phyloP scores from a whole-genome alignment of 495 filamentous ascomycete genomes.

The Symbiotaphrina buchneri region DNA sequence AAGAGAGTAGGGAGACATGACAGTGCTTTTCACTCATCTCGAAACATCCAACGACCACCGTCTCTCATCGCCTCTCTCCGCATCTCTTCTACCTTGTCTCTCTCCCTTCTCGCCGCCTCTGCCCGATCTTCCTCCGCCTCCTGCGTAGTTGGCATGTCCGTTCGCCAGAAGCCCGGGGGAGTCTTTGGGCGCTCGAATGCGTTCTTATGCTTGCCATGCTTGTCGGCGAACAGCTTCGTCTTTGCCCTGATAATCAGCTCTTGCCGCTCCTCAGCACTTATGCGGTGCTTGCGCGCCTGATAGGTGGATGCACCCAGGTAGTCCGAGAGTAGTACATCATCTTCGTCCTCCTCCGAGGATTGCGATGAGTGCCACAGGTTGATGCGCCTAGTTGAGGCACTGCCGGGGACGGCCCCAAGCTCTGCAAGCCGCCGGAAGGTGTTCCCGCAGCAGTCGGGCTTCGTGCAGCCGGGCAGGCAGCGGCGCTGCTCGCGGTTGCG shows the following conservation, averaged over 20 bases:
- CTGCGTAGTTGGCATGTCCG: slow-evolving; percentile 72
- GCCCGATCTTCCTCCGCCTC: slow-evolving; percentile 38
- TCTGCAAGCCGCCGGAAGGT: slow-evolving; percentile 42
- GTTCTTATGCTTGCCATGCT: slow-evolving; percentile 54
- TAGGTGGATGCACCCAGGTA: slow-evolving; percentile 37
- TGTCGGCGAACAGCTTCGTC: slow-evolving; percentile 40
- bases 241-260: slow-evolving; percentile 43
- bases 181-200: slow-evolving; percentile 41
- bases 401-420: slow-evolving; percentile 12
- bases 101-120: slow-evolving; percentile 32
- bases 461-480: slow-evolving; percentile 57
- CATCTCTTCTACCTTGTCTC: slow-evolving; percentile 43
- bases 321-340: slow-evolving; percentile 34
- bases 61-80: slow-evolving; percentile 62
- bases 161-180: slow-evolving; percentile 77
- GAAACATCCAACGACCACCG: slow-evolving; percentile 54
- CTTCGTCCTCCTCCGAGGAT: slow-evolving; percentile 15
- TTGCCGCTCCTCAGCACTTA: slow-evolving; percentile 26
- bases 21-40: slow-evolving; percentile 36
- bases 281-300: slow-evolving; percentile 12
- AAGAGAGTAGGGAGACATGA: not conserved
- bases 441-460: slow-evolving; percentile 53
- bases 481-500: slow-evolving; percentile 51
- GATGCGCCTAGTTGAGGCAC: slow-evolving; percentile 4
- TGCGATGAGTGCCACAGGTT: slow-evolving; percentile 8